A percentile compares a stretch with the other conserved stretches of the same genome.
Conservation (phyloP, 2,329 filamentous ascomycete genomes). For the Bipolaris victoriae region DNA sequence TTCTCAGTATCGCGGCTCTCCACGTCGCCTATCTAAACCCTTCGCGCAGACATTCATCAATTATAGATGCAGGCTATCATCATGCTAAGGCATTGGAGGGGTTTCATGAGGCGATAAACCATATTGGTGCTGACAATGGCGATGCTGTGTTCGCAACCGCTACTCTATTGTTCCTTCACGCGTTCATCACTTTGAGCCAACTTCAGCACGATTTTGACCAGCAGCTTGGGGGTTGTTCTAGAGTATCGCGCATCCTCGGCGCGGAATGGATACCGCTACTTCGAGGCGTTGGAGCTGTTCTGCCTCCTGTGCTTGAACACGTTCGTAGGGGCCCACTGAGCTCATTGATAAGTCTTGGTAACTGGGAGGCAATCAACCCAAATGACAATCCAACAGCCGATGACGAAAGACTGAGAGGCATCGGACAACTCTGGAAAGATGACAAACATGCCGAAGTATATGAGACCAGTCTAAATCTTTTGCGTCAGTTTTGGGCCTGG, state of each 20-base stretch:
- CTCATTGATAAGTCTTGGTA: conserved; percentile 18
- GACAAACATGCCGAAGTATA: conserved; percentile 16
- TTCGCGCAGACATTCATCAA: not conserved
- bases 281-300: conserved; percentile 18
- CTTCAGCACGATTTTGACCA: conserved; percentile 15
- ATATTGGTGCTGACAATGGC: conserved; percentile 10
- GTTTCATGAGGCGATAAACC: conserved; percentile 16
- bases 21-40: conserved; percentile 23
- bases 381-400: conserved; percentile 3
- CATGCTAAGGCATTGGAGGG: conserved; percentile 19
- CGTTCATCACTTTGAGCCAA: conserved; percentile 26
- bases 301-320: conserved; percentile 13
- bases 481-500: conserved; percentile 21
- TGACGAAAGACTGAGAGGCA: conserved; percentile 15
- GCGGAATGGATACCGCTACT: conserved; percentile 30
- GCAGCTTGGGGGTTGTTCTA: not conserved
- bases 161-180: conserved; percentile 22
- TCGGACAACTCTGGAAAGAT: conserved; percentile 17
- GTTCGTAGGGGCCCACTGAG: conserved; percentile 20
- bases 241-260: conserved; percentile 23
- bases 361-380: conserved; percentile 21
- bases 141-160: conserved; percentile 25
- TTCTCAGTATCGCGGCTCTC: conserved; percentile 25
- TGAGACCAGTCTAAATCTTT: conserved; percentile 11
- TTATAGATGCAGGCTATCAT: conserved; percentile 18